These are phyloP conservation scores for Glaciozyma martinii DNA, from an alignment of 768 basidiomycete species.

Conservation along the genomic window DNA sequence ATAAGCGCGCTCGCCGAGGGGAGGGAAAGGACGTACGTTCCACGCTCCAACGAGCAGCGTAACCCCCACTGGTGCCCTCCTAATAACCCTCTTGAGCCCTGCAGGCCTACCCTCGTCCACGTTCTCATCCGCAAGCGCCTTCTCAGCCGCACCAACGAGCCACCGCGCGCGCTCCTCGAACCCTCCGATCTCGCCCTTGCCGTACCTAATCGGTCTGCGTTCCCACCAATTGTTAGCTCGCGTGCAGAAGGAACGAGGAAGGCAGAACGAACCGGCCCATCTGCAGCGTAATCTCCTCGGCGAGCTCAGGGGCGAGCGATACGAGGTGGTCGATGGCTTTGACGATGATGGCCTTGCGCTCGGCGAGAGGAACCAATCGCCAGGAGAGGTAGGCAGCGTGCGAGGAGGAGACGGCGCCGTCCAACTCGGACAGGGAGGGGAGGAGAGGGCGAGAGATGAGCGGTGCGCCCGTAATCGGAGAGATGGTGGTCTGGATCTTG, in stretches of 20 bases:
- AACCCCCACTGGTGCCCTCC: slow-evolving; percentile 73
- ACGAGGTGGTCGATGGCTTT: slow-evolving; percentile 58
- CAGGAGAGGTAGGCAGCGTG: slow-evolving; percentile 18
- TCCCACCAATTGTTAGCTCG: neutral
- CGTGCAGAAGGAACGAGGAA: neutral
- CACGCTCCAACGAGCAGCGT: slow-evolving; percentile 81
- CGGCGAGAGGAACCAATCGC: slow-evolving; percentile 48
- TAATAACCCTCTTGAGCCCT: slow-evolving; percentile 74
- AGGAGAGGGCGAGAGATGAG: slow-evolving; percentile 14
- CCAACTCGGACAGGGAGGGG: slow-evolving; percentile 1
- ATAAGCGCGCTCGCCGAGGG: neutral
- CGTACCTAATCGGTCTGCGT: slow-evolving; percentile 65
- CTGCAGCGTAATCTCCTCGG: slow-evolving; percentile 68
- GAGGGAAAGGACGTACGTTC: slow-evolving; percentile 55
- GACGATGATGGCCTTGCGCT: slow-evolving; percentile 61
- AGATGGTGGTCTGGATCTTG: slow-evolving; percentile 21
- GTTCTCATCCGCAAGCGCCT: slow-evolving; percentile 62
- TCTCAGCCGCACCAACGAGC: slow-evolving; percentile 72
- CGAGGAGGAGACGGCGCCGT: neutral
- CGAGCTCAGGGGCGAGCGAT: slow-evolving; percentile 53
- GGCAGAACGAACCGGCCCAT: slow-evolving; percentile 69
- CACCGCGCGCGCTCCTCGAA: slow-evolving; percentile 72
- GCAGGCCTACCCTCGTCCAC: slow-evolving; percentile 70
- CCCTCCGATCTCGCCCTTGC: slow-evolving; percentile 68
- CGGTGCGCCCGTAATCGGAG: slow-evolving; percentile 14